phyloP scores from a whole-genome alignment of 192 early-diverging fungal genomes.

The Backusella liffmaniae region DNA sequence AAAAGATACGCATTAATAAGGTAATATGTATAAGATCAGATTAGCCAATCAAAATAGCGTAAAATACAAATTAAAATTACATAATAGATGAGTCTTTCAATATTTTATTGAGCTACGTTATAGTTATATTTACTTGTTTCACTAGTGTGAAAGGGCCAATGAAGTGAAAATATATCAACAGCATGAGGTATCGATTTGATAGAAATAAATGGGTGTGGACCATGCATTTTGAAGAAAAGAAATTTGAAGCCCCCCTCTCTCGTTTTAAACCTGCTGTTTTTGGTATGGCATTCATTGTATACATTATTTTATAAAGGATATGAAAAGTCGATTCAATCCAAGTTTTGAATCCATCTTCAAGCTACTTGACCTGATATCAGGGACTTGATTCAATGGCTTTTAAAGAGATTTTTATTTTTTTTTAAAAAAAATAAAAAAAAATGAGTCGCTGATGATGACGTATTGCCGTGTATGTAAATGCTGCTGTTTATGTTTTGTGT shows the following conservation, averaged over 20 bases:
- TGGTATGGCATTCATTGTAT: neutral
- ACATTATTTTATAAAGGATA: neutral
- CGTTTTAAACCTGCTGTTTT: neutral
- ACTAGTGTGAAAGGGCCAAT: neutral
- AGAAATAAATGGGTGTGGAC: neutral
- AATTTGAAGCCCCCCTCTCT: neutral
- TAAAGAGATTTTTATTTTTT: too few relatives aligned
- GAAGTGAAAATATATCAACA: neutral
- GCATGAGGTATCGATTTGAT: neutral
- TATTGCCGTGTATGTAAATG: neutral
- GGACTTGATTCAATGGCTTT: neutral
- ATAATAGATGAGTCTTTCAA: neutral
- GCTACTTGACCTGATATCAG: neutral
- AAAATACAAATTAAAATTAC: too few relatives aligned
- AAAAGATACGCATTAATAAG: too few relatives aligned
- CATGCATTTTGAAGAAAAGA: neutral
- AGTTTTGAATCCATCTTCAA: neutral
- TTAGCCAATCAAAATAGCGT: too few relatives aligned
- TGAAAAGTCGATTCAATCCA: neutral
- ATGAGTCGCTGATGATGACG: neutral
- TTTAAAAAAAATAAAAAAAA: neutral
- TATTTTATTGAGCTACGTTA: neutral
- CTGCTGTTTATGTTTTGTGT: neutral
- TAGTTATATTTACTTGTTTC: neutral
- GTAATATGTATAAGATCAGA: too few relatives aligned